Evolutionary conservation across 1,284 basidiomycete genomes (phyloP).

Genomic region (Quambalaria eucalypti): DNA sequence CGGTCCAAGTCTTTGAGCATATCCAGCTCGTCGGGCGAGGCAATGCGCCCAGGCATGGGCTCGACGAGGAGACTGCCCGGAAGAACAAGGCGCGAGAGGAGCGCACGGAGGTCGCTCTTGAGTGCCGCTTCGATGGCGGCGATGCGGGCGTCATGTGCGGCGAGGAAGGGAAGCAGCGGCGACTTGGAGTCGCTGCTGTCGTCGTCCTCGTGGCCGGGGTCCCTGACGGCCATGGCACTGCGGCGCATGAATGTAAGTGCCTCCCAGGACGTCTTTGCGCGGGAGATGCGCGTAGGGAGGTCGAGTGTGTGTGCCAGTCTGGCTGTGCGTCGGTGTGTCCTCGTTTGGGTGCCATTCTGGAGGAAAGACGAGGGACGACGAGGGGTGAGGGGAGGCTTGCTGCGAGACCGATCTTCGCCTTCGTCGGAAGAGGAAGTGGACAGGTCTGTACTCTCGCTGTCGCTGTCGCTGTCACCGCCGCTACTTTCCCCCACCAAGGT

Average conservation of each 20-base stretch:
- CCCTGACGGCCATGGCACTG: not conserved
- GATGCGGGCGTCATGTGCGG: not conserved
- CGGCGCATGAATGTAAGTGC: not conserved
- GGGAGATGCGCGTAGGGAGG: not conserved
- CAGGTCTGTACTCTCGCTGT: not conserved
- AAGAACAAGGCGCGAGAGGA: not conserved
- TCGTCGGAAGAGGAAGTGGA: not conserved
- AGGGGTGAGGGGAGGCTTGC: too few relatives aligned
- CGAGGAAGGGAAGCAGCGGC: not conserved
- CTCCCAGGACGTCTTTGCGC: not conserved
- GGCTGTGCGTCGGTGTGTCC: not conserved
- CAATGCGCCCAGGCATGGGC: too few relatives aligned
- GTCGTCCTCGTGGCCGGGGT: not conserved
- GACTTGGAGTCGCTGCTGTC: not conserved
- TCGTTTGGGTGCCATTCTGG: not conserved
- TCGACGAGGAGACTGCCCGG: not conserved
- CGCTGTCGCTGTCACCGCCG: not conserved
- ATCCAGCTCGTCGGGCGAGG: not conserved
- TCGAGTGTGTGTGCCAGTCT: not conserved
- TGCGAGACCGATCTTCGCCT: too few relatives aligned
- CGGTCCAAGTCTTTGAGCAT: not conserved
- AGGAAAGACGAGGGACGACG: not conserved
- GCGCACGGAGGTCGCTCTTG: not conserved
- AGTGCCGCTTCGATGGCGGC: not conserved
- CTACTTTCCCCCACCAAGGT: not conserved